A percentile compares a stretch with the other conserved stretches of the same genome.
phyloP scores from a whole-genome alignment of 805 yeast genomes.

The Ogataea philodendri region DNA sequence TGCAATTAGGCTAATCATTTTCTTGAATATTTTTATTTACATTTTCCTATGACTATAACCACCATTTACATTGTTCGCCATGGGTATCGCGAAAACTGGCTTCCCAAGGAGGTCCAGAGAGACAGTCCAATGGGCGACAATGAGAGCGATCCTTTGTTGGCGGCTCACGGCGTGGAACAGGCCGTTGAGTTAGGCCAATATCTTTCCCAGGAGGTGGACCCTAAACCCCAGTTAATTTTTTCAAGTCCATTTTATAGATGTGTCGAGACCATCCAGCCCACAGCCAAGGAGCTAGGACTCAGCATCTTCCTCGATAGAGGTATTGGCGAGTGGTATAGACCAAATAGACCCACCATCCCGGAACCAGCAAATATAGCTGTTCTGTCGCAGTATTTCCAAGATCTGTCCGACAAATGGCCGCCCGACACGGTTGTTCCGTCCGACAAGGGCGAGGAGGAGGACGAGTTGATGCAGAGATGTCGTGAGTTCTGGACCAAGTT shows the following conservation, averaged over 20 bases:
- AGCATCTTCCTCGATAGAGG: slow-evolving; percentile 75
- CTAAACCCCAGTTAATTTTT: slow-evolving; percentile 69
- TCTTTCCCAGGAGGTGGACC: slow-evolving; percentile 42
- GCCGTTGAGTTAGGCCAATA: slow-evolving; percentile 74
- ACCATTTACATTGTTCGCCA: slow-evolving; percentile 77
- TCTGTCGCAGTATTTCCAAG: slow-evolving; percentile 54
- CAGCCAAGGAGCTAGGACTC: slow-evolving; percentile 55
- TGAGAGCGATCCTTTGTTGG: slow-evolving; percentile 84
- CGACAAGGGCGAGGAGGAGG: slow-evolving; percentile 68
- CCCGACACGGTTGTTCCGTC: slow-evolving; percentile 59
- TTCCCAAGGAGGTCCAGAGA: slow-evolving; percentile 76
- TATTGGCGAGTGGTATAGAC: slow-evolving; percentile 88
- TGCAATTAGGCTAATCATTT: neutral
- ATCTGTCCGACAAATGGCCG: slow-evolving; percentile 45
- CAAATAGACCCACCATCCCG: slow-evolving; percentile 67
- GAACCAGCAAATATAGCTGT: slow-evolving; percentile 55
- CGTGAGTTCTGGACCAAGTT: slow-evolving; percentile 51
- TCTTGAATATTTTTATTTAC: slow-evolving; percentile 1
- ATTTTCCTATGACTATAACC: slow-evolving; percentile 43
- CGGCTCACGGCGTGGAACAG: slow-evolving; percentile 85
- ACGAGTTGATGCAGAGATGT: slow-evolving; percentile 66
- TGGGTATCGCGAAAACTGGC: slow-evolving; percentile 90
- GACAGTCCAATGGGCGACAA: slow-evolving; percentile 83
- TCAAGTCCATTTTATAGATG: slow-evolving; percentile 90
- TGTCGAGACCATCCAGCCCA: slow-evolving; percentile 74